phyloP scores from a whole-genome alignment of 441 rosid species.

The Croton setiger region DNA sequence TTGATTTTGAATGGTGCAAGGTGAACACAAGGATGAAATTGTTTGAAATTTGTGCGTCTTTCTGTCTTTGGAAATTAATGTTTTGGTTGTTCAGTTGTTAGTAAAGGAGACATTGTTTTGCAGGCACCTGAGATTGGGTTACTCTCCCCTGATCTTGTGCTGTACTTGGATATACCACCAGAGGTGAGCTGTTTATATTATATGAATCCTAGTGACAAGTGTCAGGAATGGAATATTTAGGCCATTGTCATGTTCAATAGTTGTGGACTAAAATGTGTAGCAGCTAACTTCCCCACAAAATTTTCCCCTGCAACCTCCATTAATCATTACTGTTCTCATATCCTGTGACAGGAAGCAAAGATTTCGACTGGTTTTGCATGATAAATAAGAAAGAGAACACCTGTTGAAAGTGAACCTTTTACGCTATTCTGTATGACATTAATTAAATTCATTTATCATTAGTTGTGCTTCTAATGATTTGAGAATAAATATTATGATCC shows the following conservation, averaged over 20 bases:
- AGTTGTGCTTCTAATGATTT: not conserved
- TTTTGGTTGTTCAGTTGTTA: not conserved
- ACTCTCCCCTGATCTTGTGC: constrained; percentile 68
- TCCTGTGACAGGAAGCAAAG: not conserved
- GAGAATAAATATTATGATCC: not conserved
- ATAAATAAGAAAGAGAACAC: not conserved
- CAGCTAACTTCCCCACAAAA: not conserved
- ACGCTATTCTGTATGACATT: not conserved
- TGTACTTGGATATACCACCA: constrained; percentile 69
- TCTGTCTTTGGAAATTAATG: not conserved
- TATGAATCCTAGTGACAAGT: not conserved
- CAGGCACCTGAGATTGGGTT: constrained; percentile 77
- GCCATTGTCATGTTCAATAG: not conserved
- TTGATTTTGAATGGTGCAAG: constrained; percentile 88
- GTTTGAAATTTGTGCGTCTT: constrained; percentile 3
- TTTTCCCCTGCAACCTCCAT: not conserved
- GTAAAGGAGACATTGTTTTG: constrained; percentile 12
- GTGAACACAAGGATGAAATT: constrained; percentile 29
- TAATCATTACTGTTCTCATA: not conserved
- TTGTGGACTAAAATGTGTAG: not conserved
- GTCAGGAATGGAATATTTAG: not conserved
- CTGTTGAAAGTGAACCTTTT: not conserved
- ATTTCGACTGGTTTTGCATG: not conserved
- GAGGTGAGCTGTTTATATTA: constrained; percentile 42
- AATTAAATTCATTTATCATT: not conserved